Evolutionary conservation across 306 rosid genomes (phyloP).

Genomic region (Elaeagnus macrophylla): DNA sequence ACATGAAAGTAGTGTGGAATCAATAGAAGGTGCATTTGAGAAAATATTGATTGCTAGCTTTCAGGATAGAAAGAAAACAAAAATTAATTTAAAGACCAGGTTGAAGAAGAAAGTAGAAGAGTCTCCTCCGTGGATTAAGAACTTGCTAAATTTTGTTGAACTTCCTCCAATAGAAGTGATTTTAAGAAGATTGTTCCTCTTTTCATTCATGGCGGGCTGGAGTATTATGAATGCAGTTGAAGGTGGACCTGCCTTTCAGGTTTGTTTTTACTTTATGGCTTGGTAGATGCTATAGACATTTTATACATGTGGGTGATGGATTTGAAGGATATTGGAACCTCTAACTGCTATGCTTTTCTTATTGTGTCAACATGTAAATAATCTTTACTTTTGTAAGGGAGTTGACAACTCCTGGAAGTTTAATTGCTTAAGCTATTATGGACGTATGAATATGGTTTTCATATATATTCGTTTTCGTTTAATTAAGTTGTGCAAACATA

Average conservation of each 20-base stretch:
- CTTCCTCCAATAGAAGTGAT: slow-evolving; percentile 75
- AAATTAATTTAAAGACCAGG: slow-evolving; percentile 85
- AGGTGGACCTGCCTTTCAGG: slow-evolving; percentile 99
- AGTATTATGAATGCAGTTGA: slow-evolving; percentile 95
- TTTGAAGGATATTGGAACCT: too few relatives aligned
- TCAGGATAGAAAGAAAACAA: slow-evolving; percentile 75
- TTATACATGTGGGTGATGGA: too few relatives aligned
- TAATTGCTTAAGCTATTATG: too few relatives aligned
- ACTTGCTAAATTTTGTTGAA: slow-evolving; percentile 70
- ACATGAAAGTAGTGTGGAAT: slow-evolving; percentile 88
- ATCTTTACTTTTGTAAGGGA: too few relatives aligned
- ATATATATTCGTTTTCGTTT: too few relatives aligned
- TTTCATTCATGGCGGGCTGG: slow-evolving; percentile 97
- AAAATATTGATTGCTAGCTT: slow-evolving; percentile 84
- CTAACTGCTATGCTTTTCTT: too few relatives aligned
- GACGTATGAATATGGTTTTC: too few relatives aligned
- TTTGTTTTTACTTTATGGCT: slow-evolving; percentile 29
- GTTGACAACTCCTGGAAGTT: too few relatives aligned
- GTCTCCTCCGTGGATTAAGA: slow-evolving; percentile 94
- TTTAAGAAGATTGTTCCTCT: slow-evolving; percentile 83
- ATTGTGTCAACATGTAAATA: too few relatives aligned
- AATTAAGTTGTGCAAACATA: too few relatives aligned
- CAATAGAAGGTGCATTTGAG: slow-evolving; percentile 95
- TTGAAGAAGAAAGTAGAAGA: slow-evolving; percentile 94
- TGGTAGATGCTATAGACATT: not conserved